Percentiles rank a stretch among this genome's conserved stretches.
phyloP scores from a whole-genome alignment of 1,139 yeast genomes.

The Kodamaea arcana region DNA sequence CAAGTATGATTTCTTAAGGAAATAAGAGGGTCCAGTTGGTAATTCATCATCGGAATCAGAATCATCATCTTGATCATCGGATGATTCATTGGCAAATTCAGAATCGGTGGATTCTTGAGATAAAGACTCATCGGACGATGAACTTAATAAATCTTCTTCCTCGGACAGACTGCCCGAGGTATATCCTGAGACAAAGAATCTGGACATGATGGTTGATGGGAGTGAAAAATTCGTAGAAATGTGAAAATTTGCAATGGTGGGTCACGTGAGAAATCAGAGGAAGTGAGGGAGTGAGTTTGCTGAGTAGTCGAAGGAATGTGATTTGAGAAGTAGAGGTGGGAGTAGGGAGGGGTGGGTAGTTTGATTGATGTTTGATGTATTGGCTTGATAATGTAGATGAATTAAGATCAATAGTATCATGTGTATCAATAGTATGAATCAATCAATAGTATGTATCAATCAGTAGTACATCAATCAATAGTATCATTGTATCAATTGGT shows the following conservation, averaged over 20 bases:
- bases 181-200: conserved; percentile 68
- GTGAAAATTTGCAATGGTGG: conserved; percentile 5
- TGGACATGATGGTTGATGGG: conserved; percentile 47
- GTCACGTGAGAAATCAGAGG: conserved; percentile 1
- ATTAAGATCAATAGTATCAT: too few relatives aligned
- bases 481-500: too few relatives aligned
- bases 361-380: too few relatives aligned
- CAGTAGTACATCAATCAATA: too few relatives aligned
- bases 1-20: conserved; percentile 51
- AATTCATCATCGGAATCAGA: conserved; percentile 40
- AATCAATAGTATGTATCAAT: too few relatives aligned
- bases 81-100: conserved; percentile 30
- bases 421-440: too few relatives aligned
- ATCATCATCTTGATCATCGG: conserved; percentile 36
- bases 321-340: too few relatives aligned
- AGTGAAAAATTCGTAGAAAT: neutral
- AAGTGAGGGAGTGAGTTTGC: conserved; percentile 10
- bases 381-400: too few relatives aligned
- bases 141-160: conserved; percentile 69
- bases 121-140: conserved; percentile 65
- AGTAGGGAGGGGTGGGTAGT: too few relatives aligned
- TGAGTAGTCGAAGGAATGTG: too few relatives aligned
- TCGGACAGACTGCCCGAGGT: conserved; percentile 66
- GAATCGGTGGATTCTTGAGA: conserved; percentile 36
- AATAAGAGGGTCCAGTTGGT: conserved; percentile 53